These are phyloP conservation scores for Hibiscus mutabilis DNA, from an alignment of 345 rosid species.

Conservation along the genomic window DNA sequence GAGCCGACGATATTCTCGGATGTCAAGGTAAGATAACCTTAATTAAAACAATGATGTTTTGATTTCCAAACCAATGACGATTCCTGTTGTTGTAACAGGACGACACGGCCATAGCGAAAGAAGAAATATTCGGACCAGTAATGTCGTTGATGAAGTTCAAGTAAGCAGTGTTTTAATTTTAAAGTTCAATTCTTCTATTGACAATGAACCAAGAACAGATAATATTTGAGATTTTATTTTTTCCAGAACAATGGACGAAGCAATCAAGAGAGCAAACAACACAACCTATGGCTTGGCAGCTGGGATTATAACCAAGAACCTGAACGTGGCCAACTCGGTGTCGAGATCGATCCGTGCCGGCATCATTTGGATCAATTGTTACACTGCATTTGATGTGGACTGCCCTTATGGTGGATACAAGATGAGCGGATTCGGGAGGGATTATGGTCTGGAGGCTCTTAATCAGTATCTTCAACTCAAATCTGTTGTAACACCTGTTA, in stretches of 20 bases:
- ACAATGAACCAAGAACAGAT: no score
- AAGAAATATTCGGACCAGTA: slow-evolving; percentile 81
- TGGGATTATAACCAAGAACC: slow-evolving; percentile 58
- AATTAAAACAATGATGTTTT: neutral
- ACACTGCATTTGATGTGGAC: slow-evolving; percentile 50
- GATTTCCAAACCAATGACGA: neutral
- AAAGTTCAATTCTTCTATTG: neutral
- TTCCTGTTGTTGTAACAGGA: slow-evolving; percentile 31
- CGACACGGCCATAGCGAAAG: slow-evolving; percentile 54
- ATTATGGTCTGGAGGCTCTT: slow-evolving; percentile 53
- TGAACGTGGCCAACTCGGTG: slow-evolving; percentile 57
- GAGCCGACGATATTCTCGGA: slow-evolving; percentile 62
- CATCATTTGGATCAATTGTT: slow-evolving; percentile 61
- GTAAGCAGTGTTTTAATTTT: slow-evolving; percentile 23
- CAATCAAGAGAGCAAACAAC: slow-evolving; percentile 47
- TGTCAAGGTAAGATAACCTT: slow-evolving; percentile 43
- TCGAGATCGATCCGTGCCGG: slow-evolving; percentile 50
- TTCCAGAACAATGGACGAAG: slow-evolving; percentile 64
- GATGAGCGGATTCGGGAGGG: slow-evolving; percentile 65
- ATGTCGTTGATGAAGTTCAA: slow-evolving; percentile 69
- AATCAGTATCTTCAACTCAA: slow-evolving; percentile 54
- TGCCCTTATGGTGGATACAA: slow-evolving; percentile 67
- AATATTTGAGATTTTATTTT: neutral
- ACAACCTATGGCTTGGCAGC: slow-evolving; percentile 73
- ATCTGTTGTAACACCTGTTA: slow-evolving; percentile 59